Evolutionary conservation across 352 stramenopile species (phyloP).

Genomic region (Globisporangium echinulatum): DNA sequence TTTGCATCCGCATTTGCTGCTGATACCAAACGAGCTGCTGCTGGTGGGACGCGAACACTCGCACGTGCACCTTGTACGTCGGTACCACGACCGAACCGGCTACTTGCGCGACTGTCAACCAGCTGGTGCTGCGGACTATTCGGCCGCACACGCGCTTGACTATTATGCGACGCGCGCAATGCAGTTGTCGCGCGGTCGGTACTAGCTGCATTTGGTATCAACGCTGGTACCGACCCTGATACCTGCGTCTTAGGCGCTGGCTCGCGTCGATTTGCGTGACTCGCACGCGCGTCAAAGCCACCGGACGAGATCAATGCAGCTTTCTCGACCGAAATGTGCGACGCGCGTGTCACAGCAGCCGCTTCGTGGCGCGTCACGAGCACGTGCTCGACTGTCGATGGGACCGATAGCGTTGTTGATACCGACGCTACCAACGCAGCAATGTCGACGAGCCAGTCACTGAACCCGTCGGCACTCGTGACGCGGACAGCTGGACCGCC

Average conservation of each 20-base stretch:
- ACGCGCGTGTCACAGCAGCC: constrained; percentile 13
- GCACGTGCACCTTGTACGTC: too few species aligned
- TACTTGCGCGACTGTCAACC: too few species aligned
- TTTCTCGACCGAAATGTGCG: constrained; percentile 11
- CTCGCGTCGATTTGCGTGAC: neutral
- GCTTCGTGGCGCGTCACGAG: constrained; percentile 39
- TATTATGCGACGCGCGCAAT: neutral
- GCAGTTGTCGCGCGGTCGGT: constrained; percentile 6
- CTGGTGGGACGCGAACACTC: neutral
- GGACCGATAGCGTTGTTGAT: constrained; percentile 15
- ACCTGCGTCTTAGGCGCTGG: neutral
- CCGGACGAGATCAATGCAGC: constrained; percentile 10
- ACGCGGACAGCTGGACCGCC: constrained; percentile 48
- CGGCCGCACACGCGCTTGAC: constrained; percentile 10
- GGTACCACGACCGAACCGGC: too few species aligned
- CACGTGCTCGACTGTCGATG: constrained; percentile 35
- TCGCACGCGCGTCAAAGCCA: constrained; percentile 6
- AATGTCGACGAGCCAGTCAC: constrained; percentile 41
- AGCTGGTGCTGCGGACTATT: constrained; percentile 11
- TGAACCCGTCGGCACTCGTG: constrained; percentile 13
- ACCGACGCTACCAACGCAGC: constrained; percentile 17
- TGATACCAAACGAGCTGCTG: neutral
- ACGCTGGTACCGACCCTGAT: neutral
- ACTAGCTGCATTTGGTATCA: neutral
- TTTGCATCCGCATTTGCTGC: neutral